These are phyloP conservation scores for Symbiodinium pilosum DNA, from an alignment of 73 alveolate genomes.

Conservation along the genomic window DNA sequence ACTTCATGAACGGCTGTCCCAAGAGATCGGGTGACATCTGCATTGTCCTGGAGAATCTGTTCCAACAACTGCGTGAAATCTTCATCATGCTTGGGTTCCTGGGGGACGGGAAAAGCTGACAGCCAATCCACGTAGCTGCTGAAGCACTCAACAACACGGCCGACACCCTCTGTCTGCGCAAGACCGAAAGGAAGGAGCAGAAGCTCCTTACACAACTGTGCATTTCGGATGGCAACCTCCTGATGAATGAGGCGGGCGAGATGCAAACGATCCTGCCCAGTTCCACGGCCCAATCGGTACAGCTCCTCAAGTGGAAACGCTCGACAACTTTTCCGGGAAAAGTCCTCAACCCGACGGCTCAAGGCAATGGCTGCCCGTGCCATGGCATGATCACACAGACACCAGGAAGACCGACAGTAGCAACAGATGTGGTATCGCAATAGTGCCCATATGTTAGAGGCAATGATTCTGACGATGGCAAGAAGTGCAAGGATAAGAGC, in stretches of 20 bases:
- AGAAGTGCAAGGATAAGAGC: no score
- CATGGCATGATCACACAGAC: neutral
- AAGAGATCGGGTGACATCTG: slow-evolving; percentile 52
- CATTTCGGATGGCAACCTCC: slow-evolving; percentile 90
- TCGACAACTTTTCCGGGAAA: slow-evolving; percentile 68
- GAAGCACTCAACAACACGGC: slow-evolving; percentile 62
- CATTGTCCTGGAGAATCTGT: slow-evolving; percentile 55
- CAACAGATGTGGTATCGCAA: no score
- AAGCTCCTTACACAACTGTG: slow-evolving; percentile 89
- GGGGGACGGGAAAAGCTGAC: slow-evolving; percentile 63
- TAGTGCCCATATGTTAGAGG: no score
- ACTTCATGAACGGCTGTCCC: slow-evolving; percentile 49
- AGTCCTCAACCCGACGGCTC: slow-evolving; percentile 67
- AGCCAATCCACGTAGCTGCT: slow-evolving; percentile 82
- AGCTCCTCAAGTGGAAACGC: slow-evolving; percentile 88
- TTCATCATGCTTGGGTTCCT: neutral
- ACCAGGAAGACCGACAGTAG: no score
- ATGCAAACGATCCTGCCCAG: slow-evolving; percentile 27
- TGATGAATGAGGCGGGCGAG: slow-evolving; percentile 74
- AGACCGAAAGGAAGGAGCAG: slow-evolving; percentile 65
- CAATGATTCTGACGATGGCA: no score
- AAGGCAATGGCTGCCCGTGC: slow-evolving; percentile 7
- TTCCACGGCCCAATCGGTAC: slow-evolving; percentile 55
- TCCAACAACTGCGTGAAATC: slow-evolving; percentile 30
- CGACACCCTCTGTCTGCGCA: slow-evolving; percentile 66